A percentile compares a stretch with the other conserved stretches of the same genome.
These are phyloP conservation scores for Linum usitatissimum DNA, from an alignment of 345 rosid genomes.

Conservation along the genomic window DNA sequence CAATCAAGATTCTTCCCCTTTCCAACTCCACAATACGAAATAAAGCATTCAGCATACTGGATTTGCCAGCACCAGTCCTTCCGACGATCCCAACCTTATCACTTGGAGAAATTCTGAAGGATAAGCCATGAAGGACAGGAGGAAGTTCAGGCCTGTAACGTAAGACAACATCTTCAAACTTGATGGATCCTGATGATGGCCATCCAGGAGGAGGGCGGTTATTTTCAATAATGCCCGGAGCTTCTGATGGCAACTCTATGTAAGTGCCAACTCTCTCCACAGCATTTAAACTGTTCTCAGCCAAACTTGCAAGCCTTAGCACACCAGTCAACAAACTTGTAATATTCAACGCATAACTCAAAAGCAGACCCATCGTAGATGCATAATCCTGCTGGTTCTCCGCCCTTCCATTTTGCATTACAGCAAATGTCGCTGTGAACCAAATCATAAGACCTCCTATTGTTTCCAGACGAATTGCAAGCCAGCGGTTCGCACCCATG, in stretches of 20 bases:
- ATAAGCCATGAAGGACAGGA: slow-evolving; percentile 78
- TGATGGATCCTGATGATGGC: slow-evolving; percentile 96
- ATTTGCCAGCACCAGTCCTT: slow-evolving; percentile 99
- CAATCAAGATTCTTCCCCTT: slow-evolving; percentile 84
- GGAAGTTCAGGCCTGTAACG: slow-evolving; percentile 95
- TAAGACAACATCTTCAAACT: slow-evolving; percentile 81
- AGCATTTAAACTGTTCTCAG: slow-evolving; percentile 93
- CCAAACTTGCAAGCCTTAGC: slow-evolving; percentile 91
- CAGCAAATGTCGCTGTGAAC: slow-evolving; percentile 97
- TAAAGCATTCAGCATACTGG: slow-evolving; percentile 91
- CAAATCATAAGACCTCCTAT: slow-evolving; percentile 98
- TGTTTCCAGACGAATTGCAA: slow-evolving; percentile 83
- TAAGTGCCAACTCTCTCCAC: slow-evolving; percentile 91
- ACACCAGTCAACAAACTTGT: slow-evolving; percentile 75
- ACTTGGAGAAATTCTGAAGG: slow-evolving; percentile 69
- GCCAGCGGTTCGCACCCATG: slow-evolving; percentile 96
- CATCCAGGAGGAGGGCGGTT: slow-evolving; percentile 97
- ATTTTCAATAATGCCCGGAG: slow-evolving; percentile 63
- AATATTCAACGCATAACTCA: slow-evolving; percentile 88
- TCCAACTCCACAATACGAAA: slow-evolving; percentile 91
- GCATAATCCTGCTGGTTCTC: slow-evolving; percentile 84
- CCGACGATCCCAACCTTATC: slow-evolving; percentile 98
- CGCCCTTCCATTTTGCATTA: slow-evolving; percentile 86
- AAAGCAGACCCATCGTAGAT: slow-evolving; percentile 96
- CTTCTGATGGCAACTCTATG: slow-evolving; percentile 81